Evolutionary conservation across 495 filamentous ascomycete species (phyloP), one percentile per base, ranked within the genome.

Genomic region (Glutinoglossum americanum): DNA sequence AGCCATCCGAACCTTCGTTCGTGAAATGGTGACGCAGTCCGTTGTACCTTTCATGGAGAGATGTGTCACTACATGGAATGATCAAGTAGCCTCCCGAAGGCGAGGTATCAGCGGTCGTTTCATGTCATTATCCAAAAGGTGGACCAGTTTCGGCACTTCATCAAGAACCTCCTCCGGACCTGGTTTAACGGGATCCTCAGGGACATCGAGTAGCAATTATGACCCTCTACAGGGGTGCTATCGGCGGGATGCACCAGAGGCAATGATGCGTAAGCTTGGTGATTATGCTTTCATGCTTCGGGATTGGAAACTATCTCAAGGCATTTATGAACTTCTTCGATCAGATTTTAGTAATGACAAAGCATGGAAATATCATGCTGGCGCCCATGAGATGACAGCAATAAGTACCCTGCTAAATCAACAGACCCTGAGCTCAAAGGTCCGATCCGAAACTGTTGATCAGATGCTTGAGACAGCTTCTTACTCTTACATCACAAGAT

Each of bases 251-350:
- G 70, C 80, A 0, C 80, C 87, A 0, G 92, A 98, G 71, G 88
- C 92, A 17, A 75, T 87, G 56, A 84, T 98, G 80, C 83, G 92
- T 13, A 92, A 90, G 62, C 74, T 98, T 53, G 92, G 87, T 15
- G 92, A 98, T 64, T 98, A 87, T 68, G 82, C 89, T 6, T 93
- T 97, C 62, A 93, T 97, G 84, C 76, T 98, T 25, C 79, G 92
- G 26, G 92, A 98, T 67, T 97, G 80, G 79, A 94, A 89, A 66
- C 72, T 98, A n/a, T 83, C 92, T 48, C 79, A 89, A 62, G 85
- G 80, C 9, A 89, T 84, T 0, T 98, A 95, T 67, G 92, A 97
- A 21, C 74, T 97, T 17, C 73, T 98, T 3, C 77, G 86, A 33
- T 74, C 81, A 8, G 92, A 98, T 64, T 97, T 87, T 64, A 81